Evolutionary conservation across 768 basidiomycete species (phyloP).

Genomic region (Leccinum disarticulatum): DNA sequence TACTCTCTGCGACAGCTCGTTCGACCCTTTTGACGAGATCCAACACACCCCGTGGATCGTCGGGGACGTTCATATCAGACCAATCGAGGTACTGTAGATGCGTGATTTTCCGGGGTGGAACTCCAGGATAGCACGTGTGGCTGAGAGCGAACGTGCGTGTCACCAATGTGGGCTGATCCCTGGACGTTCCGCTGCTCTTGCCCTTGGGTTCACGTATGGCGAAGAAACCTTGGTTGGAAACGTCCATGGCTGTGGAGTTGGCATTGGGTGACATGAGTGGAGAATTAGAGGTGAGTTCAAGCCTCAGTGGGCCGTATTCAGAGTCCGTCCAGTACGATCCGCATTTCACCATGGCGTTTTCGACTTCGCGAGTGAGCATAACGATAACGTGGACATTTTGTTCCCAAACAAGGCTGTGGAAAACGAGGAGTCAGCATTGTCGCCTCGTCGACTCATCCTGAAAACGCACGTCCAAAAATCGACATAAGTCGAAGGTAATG

Average conservation of each 20-base stretch:
- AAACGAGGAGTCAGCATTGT: constrained; percentile 9
- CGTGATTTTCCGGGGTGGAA: constrained; percentile 63
- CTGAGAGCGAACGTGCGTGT: constrained; percentile 68
- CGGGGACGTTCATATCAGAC: constrained; percentile 96
- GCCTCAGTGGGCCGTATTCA: constrained; percentile 67
- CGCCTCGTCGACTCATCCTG: neutral
- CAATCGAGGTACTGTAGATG: constrained; percentile 94
- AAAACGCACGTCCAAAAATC: constrained; percentile 91
- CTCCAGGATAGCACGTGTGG: constrained; percentile 58
- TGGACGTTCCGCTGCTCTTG: constrained; percentile 9
- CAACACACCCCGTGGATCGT: constrained; percentile 73
- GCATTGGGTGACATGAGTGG: constrained; percentile 33
- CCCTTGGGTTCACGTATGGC: constrained; percentile 27
- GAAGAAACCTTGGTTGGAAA: constrained; percentile 36
- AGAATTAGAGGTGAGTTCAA: constrained; percentile 50
- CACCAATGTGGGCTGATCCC: constrained; percentile 36
- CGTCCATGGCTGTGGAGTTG: constrained; percentile 35
- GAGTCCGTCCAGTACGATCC: constrained; percentile 82
- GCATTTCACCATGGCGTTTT: constrained; percentile 87
- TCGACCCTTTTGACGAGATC: constrained; percentile 73
- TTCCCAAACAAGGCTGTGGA: constrained; percentile 79
- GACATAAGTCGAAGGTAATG: constrained; percentile 80
- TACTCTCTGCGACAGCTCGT: constrained; percentile 26
- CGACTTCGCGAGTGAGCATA: constrained; percentile 93
- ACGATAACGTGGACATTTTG: constrained; percentile 94